Percentiles rank a stretch among this genome's conserved stretches.
Evolutionary conservation across 495 filamentous ascomycete species (phyloP).

Genomic region (Trichoderma asperelloides): DNA sequence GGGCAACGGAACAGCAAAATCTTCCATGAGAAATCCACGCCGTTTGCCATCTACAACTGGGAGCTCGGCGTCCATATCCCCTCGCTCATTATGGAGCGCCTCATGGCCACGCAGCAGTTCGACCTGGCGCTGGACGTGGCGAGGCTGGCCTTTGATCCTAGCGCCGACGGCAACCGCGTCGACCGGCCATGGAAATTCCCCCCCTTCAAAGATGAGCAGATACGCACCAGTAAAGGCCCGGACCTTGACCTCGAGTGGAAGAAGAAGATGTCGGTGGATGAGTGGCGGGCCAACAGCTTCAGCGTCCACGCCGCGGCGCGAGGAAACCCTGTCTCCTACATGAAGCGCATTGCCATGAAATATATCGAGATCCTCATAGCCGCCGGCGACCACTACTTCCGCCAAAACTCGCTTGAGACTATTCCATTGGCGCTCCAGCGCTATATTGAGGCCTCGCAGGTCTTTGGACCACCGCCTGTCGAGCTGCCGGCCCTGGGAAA

Average conservation of each 20-base stretch:
- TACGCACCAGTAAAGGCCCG: not conserved
- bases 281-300: not conserved
- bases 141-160: conserved; percentile 26
- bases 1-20: not conserved
- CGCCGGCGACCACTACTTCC: conserved; percentile 27
- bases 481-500: conserved; percentile 15
- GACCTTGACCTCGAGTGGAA: not conserved
- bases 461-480: conserved; percentile 20
- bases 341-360: conserved; percentile 25
- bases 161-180: not conserved
- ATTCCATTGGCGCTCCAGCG: conserved; percentile 26
- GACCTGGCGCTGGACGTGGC: conserved; percentile 21
- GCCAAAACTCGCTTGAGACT: conserved; percentile 25
- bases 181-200: conserved; percentile 15
- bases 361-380: conserved; percentile 30
- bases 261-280: not conserved
- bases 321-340: conserved; percentile 22
- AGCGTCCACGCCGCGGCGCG: not conserved
- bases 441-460: conserved; percentile 26
- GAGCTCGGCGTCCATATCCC: conserved; percentile 25
- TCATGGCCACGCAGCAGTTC: conserved; percentile 21
- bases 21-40: conserved; percentile 12
- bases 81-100: conserved; percentile 16
- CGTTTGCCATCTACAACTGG: conserved; percentile 26
- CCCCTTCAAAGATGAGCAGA: conserved; percentile 16